Base-by-base conservation (phyloP, 2,329 filamentous ascomycete species). In the Hirsutella minnesotensis region DNA sequence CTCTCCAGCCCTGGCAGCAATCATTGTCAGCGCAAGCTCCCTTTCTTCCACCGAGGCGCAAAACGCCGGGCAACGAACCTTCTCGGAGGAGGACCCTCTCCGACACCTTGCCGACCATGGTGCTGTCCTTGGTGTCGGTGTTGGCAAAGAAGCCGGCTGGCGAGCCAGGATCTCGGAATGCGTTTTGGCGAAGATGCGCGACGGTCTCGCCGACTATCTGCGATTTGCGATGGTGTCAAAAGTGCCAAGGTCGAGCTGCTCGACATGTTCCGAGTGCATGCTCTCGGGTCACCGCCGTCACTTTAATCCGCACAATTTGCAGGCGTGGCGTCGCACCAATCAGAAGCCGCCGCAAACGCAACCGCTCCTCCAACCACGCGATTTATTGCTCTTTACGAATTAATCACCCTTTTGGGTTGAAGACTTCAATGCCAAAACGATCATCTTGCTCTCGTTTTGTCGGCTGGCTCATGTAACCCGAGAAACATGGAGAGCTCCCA, bases 1-100 rank as follows among this genome's bases (percentile, higher is more conserved):
- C 90, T 79, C 68, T 94, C 87, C 50, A 98, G 79, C 51, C 92
- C 90, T 95, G 60, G 20, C 21, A 34, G 39, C 5, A 5, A 36
- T 43, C 33, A 29, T 45, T 27, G 52, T 59, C 50, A 58, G 53
- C 48, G 30, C 47, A 12, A 27, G 24, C 24, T 27, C 24, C 12
- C 24, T 7, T 7, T 38, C 20, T 10, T 24, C 9, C n/a, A n/a
- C n/a, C n/a, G 9, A 9, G 33, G 33, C 31, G n/a, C 13, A 38
- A 12, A 8, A 49, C 40, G 45, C 39, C 46, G 15, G 24, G 31
- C 1, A 20, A 57, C 69, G 54, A 59, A 78, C 75, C 75, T 69
- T 79, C 75, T 57, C 75, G 61, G 24, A 77, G 68, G 62, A 79
- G 75, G 54, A 79, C 75, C 61, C 74, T 72, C 63, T 79, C 75